A percentile compares a stretch with the other conserved stretches of the same genome.
Conservation (phyloP, 192 early-diverging fungal species). For the Backusella psychrophila region DNA sequence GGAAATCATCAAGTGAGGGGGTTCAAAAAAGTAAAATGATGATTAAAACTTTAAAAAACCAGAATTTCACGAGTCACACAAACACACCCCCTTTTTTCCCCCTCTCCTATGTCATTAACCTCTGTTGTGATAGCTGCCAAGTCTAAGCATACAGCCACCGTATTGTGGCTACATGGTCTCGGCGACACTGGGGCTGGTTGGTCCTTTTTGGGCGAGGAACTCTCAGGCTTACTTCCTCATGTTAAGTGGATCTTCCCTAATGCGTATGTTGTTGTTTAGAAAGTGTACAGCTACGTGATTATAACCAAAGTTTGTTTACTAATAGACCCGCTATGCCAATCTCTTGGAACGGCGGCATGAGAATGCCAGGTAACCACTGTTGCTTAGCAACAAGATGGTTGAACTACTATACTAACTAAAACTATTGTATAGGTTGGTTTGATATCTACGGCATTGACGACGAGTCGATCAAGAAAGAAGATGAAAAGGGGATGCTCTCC, state of each 20-base stretch:
- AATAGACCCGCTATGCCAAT: constrained; percentile 53
- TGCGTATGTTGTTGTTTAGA: constrained; percentile 47
- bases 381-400: not conserved
- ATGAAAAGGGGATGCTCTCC: constrained; percentile 67
- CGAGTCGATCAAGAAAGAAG: constrained; percentile 50
- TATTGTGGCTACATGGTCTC: constrained; percentile 58
- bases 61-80: not conserved
- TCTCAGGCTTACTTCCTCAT: constrained; percentile 62
- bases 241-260: constrained; percentile 92
- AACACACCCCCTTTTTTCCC: not conserved
- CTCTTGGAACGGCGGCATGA: constrained; percentile 75
- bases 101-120: constrained; percentile 23
- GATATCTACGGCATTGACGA: constrained; percentile 63
- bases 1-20: not conserved
- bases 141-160: constrained; percentile 52
- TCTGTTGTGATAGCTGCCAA: constrained; percentile 40
- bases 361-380: constrained; percentile 62
- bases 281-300: not conserved
- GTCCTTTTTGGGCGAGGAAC: constrained; percentile 51
- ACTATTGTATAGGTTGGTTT: constrained; percentile 60
- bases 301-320: not conserved
- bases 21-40: not conserved
- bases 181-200: constrained; percentile 62
- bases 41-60: not conserved
- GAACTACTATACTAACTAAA: not conserved